phyloP scores from a whole-genome alignment of 179 eudicot species.

The Gypsophila paniculata region DNA sequence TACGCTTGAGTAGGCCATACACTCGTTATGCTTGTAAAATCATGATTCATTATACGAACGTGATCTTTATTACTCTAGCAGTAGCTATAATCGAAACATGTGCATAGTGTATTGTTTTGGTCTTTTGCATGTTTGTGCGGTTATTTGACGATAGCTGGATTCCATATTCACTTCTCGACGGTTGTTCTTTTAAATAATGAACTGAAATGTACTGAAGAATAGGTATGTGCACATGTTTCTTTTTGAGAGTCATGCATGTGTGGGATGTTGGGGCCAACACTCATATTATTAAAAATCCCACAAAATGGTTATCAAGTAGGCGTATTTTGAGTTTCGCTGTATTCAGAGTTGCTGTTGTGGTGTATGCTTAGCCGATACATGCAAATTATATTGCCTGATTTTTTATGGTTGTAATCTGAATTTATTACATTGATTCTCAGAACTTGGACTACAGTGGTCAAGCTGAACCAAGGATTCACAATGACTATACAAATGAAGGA shows the following conservation, averaged over 20 bases:
- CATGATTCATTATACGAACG: background rate
- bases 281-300: background rate
- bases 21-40: background rate
- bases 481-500: constrained; percentile 40
- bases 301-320: too few species aligned
- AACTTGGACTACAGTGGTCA: constrained; percentile 38
- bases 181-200: too few species aligned
- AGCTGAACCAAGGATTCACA: constrained; percentile 39
- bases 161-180: too few species aligned
- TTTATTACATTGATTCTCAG: constrained; percentile 34
- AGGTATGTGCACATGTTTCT: background rate
- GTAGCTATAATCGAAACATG: background rate
- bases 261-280: background rate
- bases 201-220: background rate
- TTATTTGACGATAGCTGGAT: background rate
- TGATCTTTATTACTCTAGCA: background rate
- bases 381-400: background rate
- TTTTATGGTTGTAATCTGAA: constrained; percentile 15
- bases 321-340: background rate
- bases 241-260: background rate
- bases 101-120: background rate
- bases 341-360: background rate
- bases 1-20: background rate
- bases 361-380: background rate
- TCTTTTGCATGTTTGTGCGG: background rate